These are phyloP conservation scores for Orbilia blumenaviensis DNA, from an alignment of 2,329 filamentous ascomycete species.

Conservation along the genomic window DNA sequence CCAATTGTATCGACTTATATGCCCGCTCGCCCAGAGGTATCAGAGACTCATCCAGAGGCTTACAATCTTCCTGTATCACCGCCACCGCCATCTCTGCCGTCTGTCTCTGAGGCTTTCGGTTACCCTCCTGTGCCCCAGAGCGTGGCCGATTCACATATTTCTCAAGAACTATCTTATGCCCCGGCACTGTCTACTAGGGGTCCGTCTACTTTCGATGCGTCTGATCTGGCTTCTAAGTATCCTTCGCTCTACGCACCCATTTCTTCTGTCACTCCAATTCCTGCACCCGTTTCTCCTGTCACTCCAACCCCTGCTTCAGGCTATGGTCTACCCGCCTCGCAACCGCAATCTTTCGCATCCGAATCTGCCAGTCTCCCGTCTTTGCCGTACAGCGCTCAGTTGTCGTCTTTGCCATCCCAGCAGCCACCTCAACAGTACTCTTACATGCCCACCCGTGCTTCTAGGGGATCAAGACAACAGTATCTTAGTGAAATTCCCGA, in stretches of 20 bases:
- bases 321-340: conserved; percentile 16
- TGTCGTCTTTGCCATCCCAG: conserved; percentile 19
- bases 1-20: background rate
- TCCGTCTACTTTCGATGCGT: background rate
- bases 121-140: conserved; percentile 38
- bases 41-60: background rate
- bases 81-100: conserved; percentile 35
- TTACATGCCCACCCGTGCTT: background rate
- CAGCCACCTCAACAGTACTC: background rate
- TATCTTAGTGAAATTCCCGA: conserved; percentile 17
- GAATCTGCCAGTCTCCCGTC: conserved; percentile 37
- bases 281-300: background rate
- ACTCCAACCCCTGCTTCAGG: background rate
- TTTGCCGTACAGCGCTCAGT: conserved; percentile 25
- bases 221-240: conserved; percentile 16
- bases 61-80: conserved; percentile 36
- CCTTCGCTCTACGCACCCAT: background rate
- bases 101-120: conserved; percentile 27
- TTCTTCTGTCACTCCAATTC: background rate
- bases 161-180: background rate
- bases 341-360: conserved; percentile 21
- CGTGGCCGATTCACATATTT: background rate
- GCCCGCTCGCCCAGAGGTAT: background rate
- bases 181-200: background rate
- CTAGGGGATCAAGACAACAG: conserved; percentile 15